Base-by-base conservation (phyloP, 1,284 basidiomycete species). In the Ustilago nuda region DNA sequence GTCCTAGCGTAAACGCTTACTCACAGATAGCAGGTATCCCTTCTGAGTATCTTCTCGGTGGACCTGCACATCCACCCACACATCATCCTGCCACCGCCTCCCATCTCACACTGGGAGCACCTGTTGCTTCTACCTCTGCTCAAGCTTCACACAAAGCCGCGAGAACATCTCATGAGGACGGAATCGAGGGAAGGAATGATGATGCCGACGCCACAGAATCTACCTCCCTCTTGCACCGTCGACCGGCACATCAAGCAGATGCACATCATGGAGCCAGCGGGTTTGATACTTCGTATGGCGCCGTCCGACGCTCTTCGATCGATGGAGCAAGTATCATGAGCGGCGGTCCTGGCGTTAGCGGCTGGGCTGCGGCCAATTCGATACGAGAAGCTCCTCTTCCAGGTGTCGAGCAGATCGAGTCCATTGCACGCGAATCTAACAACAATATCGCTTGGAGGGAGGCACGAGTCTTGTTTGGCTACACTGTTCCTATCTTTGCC, bases 401-500 rank as follows among this genome's bases (percentile, higher is more conserved):
- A 33, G 71, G 71, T 19, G 58, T 78, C 23, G 71, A 78, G 58
- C 75, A 78, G 67, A 66, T 78, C 71, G 67, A 70, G n/a, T 66
- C 71, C 7, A 78, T 78, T 19, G 75, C 65, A 7, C 75, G 63
- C 54, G 75, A 78, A 33, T 39, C 71, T 3, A 63, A 67, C 48
- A 71, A 78, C 17, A 43, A 78, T 59, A 65, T 78, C 23, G 71
- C 71, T 30, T 78, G 75, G 75, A 52, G 79, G 41, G 81, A 82
- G 46, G 67, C 72, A 0, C n/a, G 64, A 17, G 75, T 84, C 6
- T 60, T 85, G 35, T 36, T 67, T 32, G 65, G 60, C 32, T 85
- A 82, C 65, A 80, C 78, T 0, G 35, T 83, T 8, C 82, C 83
- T 19, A 80, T 84, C 54, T 82, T 80, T 65, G 77, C 72, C 30